Conservation (phyloP, 768 basidiomycete genomes). For the Phanerochaete sordida region DNA sequence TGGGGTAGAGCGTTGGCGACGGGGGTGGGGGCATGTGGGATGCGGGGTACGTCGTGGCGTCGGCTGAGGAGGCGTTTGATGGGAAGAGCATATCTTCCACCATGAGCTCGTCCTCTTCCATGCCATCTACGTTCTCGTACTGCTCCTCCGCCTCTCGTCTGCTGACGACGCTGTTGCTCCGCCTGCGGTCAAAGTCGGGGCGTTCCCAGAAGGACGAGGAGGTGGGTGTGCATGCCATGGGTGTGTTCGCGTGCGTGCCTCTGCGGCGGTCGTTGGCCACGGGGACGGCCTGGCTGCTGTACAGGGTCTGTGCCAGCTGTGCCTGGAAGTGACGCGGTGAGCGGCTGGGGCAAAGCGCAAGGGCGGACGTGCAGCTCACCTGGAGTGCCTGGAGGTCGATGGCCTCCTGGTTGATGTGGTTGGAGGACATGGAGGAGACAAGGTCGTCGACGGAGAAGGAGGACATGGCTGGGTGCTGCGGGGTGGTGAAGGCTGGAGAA, state of each 20-base stretch:
- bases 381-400: slow-evolving; percentile 46
- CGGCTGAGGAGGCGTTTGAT: slow-evolving; percentile 20
- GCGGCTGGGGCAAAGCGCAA: slow-evolving; percentile 10
- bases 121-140: slow-evolving; percentile 31
- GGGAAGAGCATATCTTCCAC: slow-evolving; percentile 44
- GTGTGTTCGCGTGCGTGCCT: slow-evolving; percentile 20
- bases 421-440: slow-evolving; percentile 41
- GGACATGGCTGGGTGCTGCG: slow-evolving; percentile 26
- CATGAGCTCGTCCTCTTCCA: slow-evolving; percentile 41
- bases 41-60: slow-evolving; percentile 8
- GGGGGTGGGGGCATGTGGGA: slow-evolving; percentile 5
- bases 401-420: slow-evolving; percentile 53
- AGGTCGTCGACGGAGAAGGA: slow-evolving; percentile 51
- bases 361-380: slow-evolving; percentile 28
- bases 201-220: slow-evolving; percentile 19
- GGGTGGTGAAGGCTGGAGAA: background rate
- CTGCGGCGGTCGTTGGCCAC: slow-evolving; percentile 18
- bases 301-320: slow-evolving; percentile 43
- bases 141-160: slow-evolving; percentile 2
- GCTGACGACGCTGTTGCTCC: slow-evolving; percentile 24
- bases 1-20: slow-evolving; percentile 18
- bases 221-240: slow-evolving; percentile 24
- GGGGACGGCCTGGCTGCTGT: slow-evolving; percentile 27
- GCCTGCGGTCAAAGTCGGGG: slow-evolving; percentile 19
- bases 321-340: slow-evolving; percentile 26